phyloP scores from a whole-genome alignment of 2,329 filamentous ascomycete genomes.

The Ophiosphaerella narmari region DNA sequence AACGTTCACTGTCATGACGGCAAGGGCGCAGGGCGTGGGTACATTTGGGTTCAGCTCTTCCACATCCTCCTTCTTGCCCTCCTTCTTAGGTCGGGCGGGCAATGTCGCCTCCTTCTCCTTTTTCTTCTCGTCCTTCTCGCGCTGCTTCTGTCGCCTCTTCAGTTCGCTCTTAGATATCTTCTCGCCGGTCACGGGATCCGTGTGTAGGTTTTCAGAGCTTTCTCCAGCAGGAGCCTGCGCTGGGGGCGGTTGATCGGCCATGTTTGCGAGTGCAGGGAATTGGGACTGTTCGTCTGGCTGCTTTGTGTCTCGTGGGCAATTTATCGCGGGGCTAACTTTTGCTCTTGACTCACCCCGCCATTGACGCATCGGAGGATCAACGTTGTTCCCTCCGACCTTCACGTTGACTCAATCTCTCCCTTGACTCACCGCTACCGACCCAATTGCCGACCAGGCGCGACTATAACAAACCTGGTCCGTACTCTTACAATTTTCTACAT shows the following conservation, averaged over 20 bases:
- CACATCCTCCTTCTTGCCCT: constrained; percentile 69
- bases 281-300: constrained; percentile 10
- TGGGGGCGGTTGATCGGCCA: constrained; percentile 39
- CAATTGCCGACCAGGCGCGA: too few species aligned
- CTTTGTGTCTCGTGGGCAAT: constrained; percentile 23
- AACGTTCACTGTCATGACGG: neutral
- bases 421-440: too few species aligned
- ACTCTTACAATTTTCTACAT: too few species aligned
- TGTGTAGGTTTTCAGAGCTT: constrained; percentile 66
- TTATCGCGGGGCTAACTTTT: constrained; percentile 23
- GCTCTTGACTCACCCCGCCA: constrained; percentile 25
- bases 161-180: constrained; percentile 64
- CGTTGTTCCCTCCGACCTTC: constrained; percentile 16
- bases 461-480: too few species aligned
- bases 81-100: constrained; percentile 62
- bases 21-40: constrained; percentile 34
- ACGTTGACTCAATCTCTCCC: neutral
- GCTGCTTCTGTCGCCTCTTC: constrained; percentile 94
- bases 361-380: constrained; percentile 12
- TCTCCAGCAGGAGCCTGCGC: constrained; percentile 35
- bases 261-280: constrained; percentile 19
- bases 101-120: constrained; percentile 78
- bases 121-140: constrained; percentile 88
- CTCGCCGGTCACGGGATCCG: constrained; percentile 94
- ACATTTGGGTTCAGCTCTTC: constrained; percentile 75